A percentile compares a stretch with the other conserved stretches of the same genome.
phyloP scores from a whole-genome alignment of 169 alveolate species.

The Babesia bovis region DNA sequence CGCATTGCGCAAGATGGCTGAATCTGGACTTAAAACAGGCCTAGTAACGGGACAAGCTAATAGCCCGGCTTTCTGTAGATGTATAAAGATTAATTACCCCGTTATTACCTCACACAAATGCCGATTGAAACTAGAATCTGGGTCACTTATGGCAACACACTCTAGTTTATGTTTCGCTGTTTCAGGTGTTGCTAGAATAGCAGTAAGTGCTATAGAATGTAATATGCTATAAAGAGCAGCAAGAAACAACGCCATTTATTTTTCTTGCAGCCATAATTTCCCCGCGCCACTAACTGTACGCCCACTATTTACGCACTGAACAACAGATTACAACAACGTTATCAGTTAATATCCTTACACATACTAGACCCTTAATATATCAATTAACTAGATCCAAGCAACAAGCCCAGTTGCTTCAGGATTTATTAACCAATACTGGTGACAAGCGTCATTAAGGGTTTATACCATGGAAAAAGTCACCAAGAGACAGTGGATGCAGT shows the following conservation, averaged over 20 bases:
- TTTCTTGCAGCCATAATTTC: conserved; percentile 8
- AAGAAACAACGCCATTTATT: conserved; percentile 7
- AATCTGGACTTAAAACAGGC: conserved; percentile 17
- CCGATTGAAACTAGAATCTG: conserved; percentile 45
- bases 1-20: conserved; percentile 39
- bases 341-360: no score
- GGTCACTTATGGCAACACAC: conserved; percentile 23
- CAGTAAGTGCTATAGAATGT: not conserved
- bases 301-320: not conserved
- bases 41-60: conserved; percentile 14
- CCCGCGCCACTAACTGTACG: not conserved
- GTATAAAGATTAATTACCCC: not conserved
- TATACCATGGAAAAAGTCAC: conserved; percentile 20
- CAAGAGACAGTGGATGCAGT: conserved; percentile 68
- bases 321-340: not conserved
- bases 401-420: no score
- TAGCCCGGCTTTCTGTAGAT: conserved; percentile 48
- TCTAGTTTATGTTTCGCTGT: not conserved
- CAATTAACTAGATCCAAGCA: no score
- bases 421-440: no score
- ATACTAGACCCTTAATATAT: no score
- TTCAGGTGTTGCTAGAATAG: not conserved
- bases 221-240: not conserved
- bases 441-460: no score
- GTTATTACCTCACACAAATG: conserved; percentile 55